These are phyloP conservation scores for Torrubiella hemipterigena DNA, from an alignment of 2,329 filamentous ascomycete species.

Conservation along the genomic window DNA sequence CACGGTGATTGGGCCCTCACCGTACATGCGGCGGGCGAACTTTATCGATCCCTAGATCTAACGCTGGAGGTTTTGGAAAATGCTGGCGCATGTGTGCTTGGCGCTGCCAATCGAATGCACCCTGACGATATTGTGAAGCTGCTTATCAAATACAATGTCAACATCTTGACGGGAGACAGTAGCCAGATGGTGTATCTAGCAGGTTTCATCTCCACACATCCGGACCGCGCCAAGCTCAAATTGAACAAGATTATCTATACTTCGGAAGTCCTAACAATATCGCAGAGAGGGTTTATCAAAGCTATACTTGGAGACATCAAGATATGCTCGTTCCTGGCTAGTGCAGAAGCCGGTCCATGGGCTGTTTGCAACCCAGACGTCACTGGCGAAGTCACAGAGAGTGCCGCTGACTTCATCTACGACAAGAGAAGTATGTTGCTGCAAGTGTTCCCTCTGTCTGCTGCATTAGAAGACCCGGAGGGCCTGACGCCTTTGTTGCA, in stretches of 20 bases:
- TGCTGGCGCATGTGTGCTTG: constrained; percentile 25
- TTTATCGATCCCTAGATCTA: constrained; percentile 30
- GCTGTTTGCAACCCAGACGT: constrained; percentile 19
- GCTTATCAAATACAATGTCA: constrained; percentile 19
- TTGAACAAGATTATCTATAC: constrained; percentile 31
- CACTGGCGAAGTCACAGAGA: constrained; percentile 7
- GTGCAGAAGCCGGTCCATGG: too few species aligned
- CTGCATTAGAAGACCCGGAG: constrained; percentile 1
- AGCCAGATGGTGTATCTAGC: constrained; percentile 24
- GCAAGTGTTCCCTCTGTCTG: constrained; percentile 20
- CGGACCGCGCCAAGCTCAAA: constrained; percentile 12
- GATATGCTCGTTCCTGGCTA: constrained; percentile 27
- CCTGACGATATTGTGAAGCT: constrained; percentile 13
- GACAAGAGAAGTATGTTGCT: constrained; percentile 23
- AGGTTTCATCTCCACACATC: constrained; percentile 19
- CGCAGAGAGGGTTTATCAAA: constrained; percentile 19
- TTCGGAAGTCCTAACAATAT: constrained; percentile 22
- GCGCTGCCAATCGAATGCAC: constrained; percentile 18
- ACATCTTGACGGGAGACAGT: constrained; percentile 24
- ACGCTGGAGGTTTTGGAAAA: constrained; percentile 25
- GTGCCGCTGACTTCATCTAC: constrained; percentile 24
- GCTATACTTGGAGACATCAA: constrained; percentile 17
- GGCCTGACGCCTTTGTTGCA: constrained; percentile 12
- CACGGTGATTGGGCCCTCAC: constrained; percentile 26
- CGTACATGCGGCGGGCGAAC: constrained; percentile 18